phyloP scores from a whole-genome alignment of 2,329 filamentous ascomycete species.

The Aspergillus persii region DNA sequence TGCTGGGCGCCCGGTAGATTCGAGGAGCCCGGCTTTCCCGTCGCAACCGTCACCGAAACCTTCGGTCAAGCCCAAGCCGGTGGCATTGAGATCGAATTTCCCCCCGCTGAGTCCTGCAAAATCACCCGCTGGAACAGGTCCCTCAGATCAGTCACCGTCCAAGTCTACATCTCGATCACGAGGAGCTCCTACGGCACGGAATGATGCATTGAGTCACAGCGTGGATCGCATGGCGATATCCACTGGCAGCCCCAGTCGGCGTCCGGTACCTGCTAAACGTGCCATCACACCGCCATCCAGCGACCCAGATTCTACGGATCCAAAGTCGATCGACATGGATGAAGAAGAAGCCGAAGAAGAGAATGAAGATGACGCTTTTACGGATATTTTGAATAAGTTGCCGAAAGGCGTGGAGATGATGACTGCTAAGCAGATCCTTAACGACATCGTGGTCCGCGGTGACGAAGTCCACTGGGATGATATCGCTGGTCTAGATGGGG shows the following conservation, averaged over 20 bases:
- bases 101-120: slow-evolving; percentile 19
- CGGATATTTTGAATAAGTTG: slow-evolving; percentile 69
- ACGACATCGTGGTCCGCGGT: slow-evolving; percentile 91
- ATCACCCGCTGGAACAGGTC: slow-evolving; percentile 9
- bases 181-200: slow-evolving; percentile 15
- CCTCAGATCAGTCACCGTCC: slow-evolving; percentile 16
- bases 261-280: slow-evolving; percentile 37
- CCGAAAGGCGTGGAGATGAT: slow-evolving; percentile 77
- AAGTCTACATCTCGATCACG: slow-evolving; percentile 20
- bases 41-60: slow-evolving; percentile 25
- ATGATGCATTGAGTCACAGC: slow-evolving; percentile 29
- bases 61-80: slow-evolving; percentile 40
- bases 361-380: slow-evolving; percentile 57
- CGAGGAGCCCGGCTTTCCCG: slow-evolving; percentile 17
- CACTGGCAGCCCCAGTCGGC: slow-evolving; percentile 17
- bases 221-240: slow-evolving; percentile 26
- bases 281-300: slow-evolving; percentile 47
- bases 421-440: slow-evolving; percentile 87
- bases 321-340: slow-evolving; percentile 47
- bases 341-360: slow-evolving; percentile 47
- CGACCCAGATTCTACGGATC: slow-evolving; percentile 43
- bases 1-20: slow-evolving; percentile 17
- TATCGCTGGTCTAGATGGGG: slow-evolving; percentile 83
- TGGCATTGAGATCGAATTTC: slow-evolving; percentile 27
- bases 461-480: slow-evolving; percentile 95